Evolutionary conservation across 2,329 filamentous ascomycete genomes (phyloP), one percentile per base, ranked within the genome.

Genomic region (Hawksworthiomyces lignivorus): DNA sequence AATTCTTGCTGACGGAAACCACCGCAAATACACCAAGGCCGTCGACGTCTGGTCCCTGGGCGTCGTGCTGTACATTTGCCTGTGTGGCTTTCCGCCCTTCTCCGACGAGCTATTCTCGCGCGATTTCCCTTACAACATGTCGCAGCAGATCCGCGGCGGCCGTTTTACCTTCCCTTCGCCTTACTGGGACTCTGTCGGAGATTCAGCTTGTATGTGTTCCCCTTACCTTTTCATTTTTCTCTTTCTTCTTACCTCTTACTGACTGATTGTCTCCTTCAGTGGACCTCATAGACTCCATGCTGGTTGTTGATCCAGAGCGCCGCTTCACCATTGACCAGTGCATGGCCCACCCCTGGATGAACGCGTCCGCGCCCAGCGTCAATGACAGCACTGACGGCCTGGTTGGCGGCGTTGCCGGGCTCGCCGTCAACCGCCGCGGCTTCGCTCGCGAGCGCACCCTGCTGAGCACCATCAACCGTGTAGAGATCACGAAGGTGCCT

Each of bases 1-100:
- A 60, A 95, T 98, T 44, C 70, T 98, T 5, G 84, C 88, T 55
- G 84, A 89, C 48, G 80, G 77, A 15, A 82, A 79, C 54, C 77
- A 87, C 47, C 81, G 92, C 50, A 85, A 85, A 57, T 98, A 98
- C 65, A 95, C 89, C 41, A 87, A 88, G 55, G 89, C 89, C 4
- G 92, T 98, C 9, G 92, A 98, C 59, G 73, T 97, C 48, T 98
- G 92, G 90, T 97, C 92, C 0, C 77, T 97, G 1, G 92, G 92
- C n/a, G 92, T 98, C 4, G 90, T 98, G 4, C 72, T 98, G 19
- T 98, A 97, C 64, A 97, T 97, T 54, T 96, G 88, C 58, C 75
- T 97, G 5, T 97, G 92, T 58, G 92, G 92, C 27, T 97, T 97
- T 56, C 92, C 90, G 5, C 92, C 92, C 0, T 98, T 98, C 64